phyloP scores from a whole-genome alignment of 177 flowering plant species.

The Vitis hybrid region DNA sequence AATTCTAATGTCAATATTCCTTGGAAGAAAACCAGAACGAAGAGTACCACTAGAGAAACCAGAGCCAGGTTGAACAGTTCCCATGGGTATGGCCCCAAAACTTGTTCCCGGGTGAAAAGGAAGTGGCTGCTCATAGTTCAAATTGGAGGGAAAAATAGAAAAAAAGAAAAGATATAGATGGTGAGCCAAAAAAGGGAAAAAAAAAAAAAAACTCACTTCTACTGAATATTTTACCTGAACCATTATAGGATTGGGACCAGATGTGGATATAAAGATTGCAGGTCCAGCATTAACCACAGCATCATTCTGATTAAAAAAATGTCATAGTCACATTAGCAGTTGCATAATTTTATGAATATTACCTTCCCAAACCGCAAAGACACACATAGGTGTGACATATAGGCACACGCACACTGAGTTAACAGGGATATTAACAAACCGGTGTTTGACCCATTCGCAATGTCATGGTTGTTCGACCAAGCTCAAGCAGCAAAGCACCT shows the following conservation, averaged over 20 bases:
- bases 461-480: constrained; percentile 72
- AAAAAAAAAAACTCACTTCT: neutral
- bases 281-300: constrained; percentile 79
- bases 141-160: neutral
- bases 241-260: constrained; percentile 77
- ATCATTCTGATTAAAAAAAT: constrained; percentile 42
- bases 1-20: constrained; percentile 63
- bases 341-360: too few relatives aligned
- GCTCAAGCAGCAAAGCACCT: constrained; percentile 69
- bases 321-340: neutral
- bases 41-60: constrained; percentile 35
- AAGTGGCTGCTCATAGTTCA: constrained; percentile 41
- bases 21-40: constrained; percentile 49
- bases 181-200: neutral
- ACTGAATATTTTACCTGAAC: constrained; percentile 48
- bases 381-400: neutral
- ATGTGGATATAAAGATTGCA: constrained; percentile 57
- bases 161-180: neutral
- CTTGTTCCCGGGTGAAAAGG: constrained; percentile 58
- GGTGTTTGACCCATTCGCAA: constrained; percentile 59
- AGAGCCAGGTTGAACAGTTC: constrained; percentile 35
- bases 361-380: neutral
- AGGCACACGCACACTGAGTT: neutral
- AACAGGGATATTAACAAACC: constrained; percentile 29
- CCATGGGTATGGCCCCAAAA: constrained; percentile 46